These are phyloP conservation scores for Kodamaea nitidulidarum DNA, from an alignment of 805 yeast genomes.

Conservation along the genomic window DNA sequence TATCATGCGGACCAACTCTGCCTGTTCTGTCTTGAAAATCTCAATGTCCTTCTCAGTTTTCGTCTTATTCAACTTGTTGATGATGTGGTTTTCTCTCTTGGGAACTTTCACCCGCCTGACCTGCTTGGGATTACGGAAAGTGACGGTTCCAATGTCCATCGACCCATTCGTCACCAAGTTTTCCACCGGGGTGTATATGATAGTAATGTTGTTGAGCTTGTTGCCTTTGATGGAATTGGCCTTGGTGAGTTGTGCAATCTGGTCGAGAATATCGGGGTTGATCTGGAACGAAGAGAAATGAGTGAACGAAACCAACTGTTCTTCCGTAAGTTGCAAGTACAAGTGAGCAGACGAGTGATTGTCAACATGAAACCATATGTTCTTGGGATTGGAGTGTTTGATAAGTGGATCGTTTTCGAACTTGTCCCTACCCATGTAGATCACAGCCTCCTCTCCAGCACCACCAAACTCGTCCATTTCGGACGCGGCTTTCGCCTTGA, in stretches of 20 bases:
- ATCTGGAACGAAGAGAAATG: conserved; percentile 38
- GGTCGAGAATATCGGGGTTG: conserved; percentile 45
- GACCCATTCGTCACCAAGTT: conserved; percentile 63
- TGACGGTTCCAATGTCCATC: conserved; percentile 78
- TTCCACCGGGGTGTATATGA: conserved; percentile 71
- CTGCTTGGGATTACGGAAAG: conserved; percentile 56
- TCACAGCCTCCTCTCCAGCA: conserved; percentile 24
- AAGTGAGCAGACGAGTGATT: conserved; percentile 75
- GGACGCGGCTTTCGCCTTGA: conserved; percentile 17
- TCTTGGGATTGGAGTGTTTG: conserved; percentile 59
- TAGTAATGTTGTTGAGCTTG: conserved; percentile 60
- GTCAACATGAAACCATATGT: conserved; percentile 81
- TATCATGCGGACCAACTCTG: conserved; percentile 25
- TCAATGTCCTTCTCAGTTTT: conserved; percentile 52
- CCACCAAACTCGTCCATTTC: conserved; percentile 19
- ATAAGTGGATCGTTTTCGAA: conserved; percentile 54
- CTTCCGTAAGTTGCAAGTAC: conserved; percentile 52
- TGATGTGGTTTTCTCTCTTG: conserved; percentile 52
- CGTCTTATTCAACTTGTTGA: conserved; percentile 64
- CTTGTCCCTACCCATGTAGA: conserved; percentile 74
- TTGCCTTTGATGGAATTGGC: conserved; percentile 75
- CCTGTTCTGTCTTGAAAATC: conserved; percentile 32
- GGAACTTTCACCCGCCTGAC: conserved; percentile 53
- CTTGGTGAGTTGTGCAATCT: conserved; percentile 64
- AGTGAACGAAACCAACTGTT: conserved; percentile 40